phyloP scores from a whole-genome alignment of 1,284 basidiomycete species.

The Sporisorium iseilematis-ciliati region DNA sequence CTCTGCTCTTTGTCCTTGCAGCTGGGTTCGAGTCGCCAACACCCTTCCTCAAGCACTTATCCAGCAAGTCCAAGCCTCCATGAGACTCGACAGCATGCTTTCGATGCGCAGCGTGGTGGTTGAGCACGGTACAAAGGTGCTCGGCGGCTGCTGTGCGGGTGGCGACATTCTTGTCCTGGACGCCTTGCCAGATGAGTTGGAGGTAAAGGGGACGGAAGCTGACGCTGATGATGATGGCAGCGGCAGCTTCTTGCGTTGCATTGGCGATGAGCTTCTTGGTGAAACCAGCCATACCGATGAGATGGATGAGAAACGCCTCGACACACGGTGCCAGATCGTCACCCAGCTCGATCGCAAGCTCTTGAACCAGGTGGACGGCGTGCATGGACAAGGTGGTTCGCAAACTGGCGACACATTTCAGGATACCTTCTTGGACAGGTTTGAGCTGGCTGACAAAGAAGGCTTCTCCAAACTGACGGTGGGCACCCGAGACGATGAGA shows the following conservation, averaged over 20 bases:
- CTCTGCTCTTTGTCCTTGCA: conserved; percentile 81
- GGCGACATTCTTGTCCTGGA: conserved; percentile 88
- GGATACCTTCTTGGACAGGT: conserved; percentile 81
- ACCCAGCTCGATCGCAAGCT: conserved; percentile 74
- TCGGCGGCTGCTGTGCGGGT: conserved; percentile 77
- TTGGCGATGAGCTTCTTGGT: conserved; percentile 96
- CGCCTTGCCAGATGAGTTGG: conserved; percentile 78
- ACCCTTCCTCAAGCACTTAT: conserved; percentile 79
- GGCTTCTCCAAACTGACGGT: conserved; percentile 77
- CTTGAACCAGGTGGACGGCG: conserved; percentile 82
- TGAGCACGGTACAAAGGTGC: conserved; percentile 68
- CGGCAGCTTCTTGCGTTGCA: conserved; percentile 82
- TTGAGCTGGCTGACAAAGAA: conserved; percentile 82
- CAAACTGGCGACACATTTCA: conserved; percentile 89
- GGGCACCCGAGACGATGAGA: conserved; percentile 87
- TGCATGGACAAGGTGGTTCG: conserved; percentile 90
- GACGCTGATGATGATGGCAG: conserved; percentile 78
- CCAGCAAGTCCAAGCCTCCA: conserved; percentile 74
- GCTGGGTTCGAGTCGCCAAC: conserved; percentile 83
- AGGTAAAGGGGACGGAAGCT: conserved; percentile 79
- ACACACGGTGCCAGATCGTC: conserved; percentile 76
- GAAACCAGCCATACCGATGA: conserved; percentile 87
- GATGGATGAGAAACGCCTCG: conserved; percentile 76
- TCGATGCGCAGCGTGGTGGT: conserved; percentile 62
- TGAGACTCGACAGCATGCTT: conserved; percentile 67